Base-by-base conservation (phyloP, 495 filamentous ascomycete genomes). In the Chaetomium cochliodes region DNA sequence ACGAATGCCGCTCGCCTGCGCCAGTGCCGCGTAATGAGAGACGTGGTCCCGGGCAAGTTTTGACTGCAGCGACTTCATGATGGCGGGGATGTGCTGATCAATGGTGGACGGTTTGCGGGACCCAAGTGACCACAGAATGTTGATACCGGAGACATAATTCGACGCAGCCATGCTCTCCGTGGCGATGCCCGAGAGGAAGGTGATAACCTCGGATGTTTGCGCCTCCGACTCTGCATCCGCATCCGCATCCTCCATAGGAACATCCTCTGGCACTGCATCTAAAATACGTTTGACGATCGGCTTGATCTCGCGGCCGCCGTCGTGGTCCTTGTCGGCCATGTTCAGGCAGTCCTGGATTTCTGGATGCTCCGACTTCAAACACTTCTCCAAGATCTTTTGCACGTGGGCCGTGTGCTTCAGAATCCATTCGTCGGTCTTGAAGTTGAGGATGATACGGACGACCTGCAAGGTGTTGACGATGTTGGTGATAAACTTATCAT, bases 11-110 rank as follows among this genome's bases (percentile, higher is more conserved):
- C 72, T 69, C 20, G 72, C 71, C 58, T 82, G 79, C 20, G 82
- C 72, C 11, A 85, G 75, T 9, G 81, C 80, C 12, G 83, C 82
- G 58, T 88, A 88, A 57, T 88, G 87, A 30, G 91, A 88, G 65
- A 98, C 87, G 75, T 98, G 93, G 54, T 99, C 94, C 70, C 94
- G 90, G 4, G 92, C 92, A 42, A 98, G 83, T 72, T 97, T 97
- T n/a, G 85, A 81, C 60, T 93, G 92, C 68, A 99, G 85, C 0
- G 92, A 90, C 72, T 96, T 97, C 90, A 98, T 96, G 57, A 98
- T 84, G 26, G 88, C 84, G 12, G 85, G 83, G 62, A 97, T 91
- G 70, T 98, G 93, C 54, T 88, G 81, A 70, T 98, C 96, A 63
- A 99, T 90, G 64, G 92, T 88, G 15, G 87, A 84, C 8, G 93